Conservation (phyloP, 495 filamentous ascomycete species). For the Penicillium cataractarum region DNA sequence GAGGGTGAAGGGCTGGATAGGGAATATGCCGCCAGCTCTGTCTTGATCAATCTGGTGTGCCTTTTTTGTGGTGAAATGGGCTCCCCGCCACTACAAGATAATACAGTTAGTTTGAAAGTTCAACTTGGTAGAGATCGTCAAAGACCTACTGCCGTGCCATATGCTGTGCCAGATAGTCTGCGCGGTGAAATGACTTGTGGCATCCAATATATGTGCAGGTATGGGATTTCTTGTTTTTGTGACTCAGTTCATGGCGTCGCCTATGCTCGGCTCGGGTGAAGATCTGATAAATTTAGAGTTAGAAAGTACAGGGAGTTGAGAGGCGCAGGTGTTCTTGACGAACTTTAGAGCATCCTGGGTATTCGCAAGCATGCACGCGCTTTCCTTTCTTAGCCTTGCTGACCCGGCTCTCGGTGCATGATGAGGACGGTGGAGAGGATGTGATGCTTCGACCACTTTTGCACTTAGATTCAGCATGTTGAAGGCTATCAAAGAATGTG, state of each 20-base stretch:
- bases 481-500: not conserved
- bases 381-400: slow-evolving; percentile 83
- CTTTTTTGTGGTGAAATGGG: not conserved
- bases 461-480: not conserved
- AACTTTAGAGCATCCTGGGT: slow-evolving; percentile 63
- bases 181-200: slow-evolving; percentile 23
- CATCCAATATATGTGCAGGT: slow-evolving; percentile 20
- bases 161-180: slow-evolving; percentile 26
- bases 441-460: not conserved
- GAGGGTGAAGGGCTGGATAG: not conserved
- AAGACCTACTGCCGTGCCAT: slow-evolving; percentile 21
- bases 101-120: not conserved
- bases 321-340: slow-evolving; percentile 26
- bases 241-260: slow-evolving; percentile 23
- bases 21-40: not conserved
- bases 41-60: slow-evolving; percentile 3
- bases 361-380: slow-evolving; percentile 74
- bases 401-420: slow-evolving; percentile 65
- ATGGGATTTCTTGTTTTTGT: slow-evolving; percentile 20
- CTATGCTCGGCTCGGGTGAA: slow-evolving; percentile 82
- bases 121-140: not conserved
- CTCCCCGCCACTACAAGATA: slow-evolving; percentile 1
- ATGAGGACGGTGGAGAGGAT: slow-evolving; percentile 55
- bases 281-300: slow-evolving; percentile 46
- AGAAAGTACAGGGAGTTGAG: slow-evolving; percentile 60